Evolutionary conservation across 148 eudicot genomes (phyloP).

Genomic region (Fagopyrum esculentum): DNA sequence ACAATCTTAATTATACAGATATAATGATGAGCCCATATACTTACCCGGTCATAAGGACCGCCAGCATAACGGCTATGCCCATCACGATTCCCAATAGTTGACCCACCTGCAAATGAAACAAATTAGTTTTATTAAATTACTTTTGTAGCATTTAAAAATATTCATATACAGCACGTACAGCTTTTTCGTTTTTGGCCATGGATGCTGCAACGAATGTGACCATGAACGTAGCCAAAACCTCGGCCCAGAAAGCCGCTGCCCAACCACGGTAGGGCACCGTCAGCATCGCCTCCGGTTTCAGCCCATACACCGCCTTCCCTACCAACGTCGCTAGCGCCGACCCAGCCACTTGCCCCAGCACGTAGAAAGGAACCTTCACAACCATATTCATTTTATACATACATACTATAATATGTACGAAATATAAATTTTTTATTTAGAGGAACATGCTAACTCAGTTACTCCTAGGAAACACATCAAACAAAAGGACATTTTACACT

Average conservation of each 20-base stretch:
- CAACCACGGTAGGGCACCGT: constrained; percentile 49
- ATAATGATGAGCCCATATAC: background rate
- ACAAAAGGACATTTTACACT: too few species aligned
- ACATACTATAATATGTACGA: too few species aligned
- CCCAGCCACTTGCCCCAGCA: constrained; percentile 67
- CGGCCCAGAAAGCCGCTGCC: constrained; percentile 62
- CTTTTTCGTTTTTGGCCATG: constrained; percentile 42
- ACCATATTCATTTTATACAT: too few species aligned
- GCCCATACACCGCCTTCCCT: constrained; percentile 51
- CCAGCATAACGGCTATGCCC: constrained; percentile 66
- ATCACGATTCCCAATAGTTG: constrained; percentile 48
- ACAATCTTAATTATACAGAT: background rate
- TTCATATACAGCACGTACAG: constrained; percentile 20
- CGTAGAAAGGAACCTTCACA: constrained; percentile 67
- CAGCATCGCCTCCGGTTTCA: constrained; percentile 43
- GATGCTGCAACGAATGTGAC: constrained; percentile 60
- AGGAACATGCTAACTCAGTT: too few species aligned
- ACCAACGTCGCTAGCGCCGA: constrained; percentile 46
- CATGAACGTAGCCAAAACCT: constrained; percentile 66
- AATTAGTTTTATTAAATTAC: too few species aligned
- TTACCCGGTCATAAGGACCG: constrained; percentile 71
- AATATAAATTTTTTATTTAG: too few species aligned
- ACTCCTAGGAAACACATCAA: too few species aligned
- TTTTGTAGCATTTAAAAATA: too few species aligned
- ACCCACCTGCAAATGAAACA: constrained; percentile 35